These are phyloP conservation scores for Plectosphaerella sp. DNA, from an alignment of 2,329 filamentous ascomycete species.

Conservation along the genomic window DNA sequence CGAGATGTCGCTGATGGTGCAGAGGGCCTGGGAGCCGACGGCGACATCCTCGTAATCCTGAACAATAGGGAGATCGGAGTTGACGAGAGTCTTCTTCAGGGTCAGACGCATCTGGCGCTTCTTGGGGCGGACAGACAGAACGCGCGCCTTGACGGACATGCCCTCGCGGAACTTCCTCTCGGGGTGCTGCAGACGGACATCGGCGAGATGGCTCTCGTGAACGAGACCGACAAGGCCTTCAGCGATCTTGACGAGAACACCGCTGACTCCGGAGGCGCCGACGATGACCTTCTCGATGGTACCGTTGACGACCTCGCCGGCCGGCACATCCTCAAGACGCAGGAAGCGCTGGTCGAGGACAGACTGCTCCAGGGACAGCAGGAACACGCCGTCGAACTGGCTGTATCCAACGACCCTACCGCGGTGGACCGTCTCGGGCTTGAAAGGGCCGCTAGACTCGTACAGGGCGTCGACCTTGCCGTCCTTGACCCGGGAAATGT, in stretches of 20 bases:
- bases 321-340: constrained; percentile 81
- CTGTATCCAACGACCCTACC: constrained; percentile 86
- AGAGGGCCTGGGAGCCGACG: constrained; percentile 73
- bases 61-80: constrained; percentile 79
- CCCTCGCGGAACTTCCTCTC: constrained; percentile 95
- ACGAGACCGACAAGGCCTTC: constrained; percentile 89
- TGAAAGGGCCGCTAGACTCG: constrained; percentile 71
- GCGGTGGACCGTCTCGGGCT: constrained; percentile 71
- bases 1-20: constrained; percentile 80
- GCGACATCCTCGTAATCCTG: constrained; percentile 70
- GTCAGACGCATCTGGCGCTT: constrained; percentile 82
- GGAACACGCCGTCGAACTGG: constrained; percentile 77
- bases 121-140: constrained; percentile 72
- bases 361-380: constrained; percentile 77
- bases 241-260: constrained; percentile 76
- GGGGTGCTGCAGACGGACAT: constrained; percentile 81
- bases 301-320: constrained; percentile 77
- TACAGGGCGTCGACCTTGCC: constrained; percentile 82
- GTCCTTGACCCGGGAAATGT: constrained; percentile 90
- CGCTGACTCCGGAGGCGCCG: constrained; percentile 71
- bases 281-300: constrained; percentile 82
- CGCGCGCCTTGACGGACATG: constrained; percentile 76
- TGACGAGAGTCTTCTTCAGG: constrained; percentile 89
- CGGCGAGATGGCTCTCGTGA: constrained; percentile 81
- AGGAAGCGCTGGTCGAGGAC: constrained; percentile 85